These are phyloP conservation scores for Sugiyamaella japonica DNA, from an alignment of 1,139 yeast species.

Conservation along the genomic window DNA sequence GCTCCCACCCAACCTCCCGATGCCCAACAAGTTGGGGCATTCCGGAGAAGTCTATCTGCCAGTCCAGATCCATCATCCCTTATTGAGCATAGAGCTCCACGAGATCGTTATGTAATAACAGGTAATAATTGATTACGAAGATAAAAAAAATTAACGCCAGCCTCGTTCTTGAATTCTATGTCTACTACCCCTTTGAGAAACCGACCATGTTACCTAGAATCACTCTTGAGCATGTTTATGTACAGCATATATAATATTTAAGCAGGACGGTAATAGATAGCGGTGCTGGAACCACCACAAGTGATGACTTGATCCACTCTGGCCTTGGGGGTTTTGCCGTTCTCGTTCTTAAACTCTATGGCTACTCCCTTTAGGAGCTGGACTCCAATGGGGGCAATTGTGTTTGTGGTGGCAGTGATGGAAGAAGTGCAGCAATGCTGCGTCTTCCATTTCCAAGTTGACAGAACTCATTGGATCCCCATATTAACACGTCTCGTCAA, in stretches of 20 bases:
- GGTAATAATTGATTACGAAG: no score
- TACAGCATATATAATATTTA: background rate
- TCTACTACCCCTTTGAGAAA: no score
- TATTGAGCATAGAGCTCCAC: no score
- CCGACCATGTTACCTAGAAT: no score
- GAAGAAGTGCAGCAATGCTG: constrained; percentile 45
- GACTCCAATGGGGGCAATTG: constrained; percentile 1
- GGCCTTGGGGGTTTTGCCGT: constrained; percentile 30
- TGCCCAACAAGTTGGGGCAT: no score
- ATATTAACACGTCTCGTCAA: constrained; percentile 57
- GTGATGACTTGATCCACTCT: constrained; percentile 55
- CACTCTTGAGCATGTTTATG: background rate
- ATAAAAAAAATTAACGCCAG: no score
- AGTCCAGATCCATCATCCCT: no score
- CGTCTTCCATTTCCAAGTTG: constrained; percentile 84
- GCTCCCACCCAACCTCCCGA: no score
- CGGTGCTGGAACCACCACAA: constrained; percentile 65
- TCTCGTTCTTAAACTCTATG: constrained; percentile 26
- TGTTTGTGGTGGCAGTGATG: no score
- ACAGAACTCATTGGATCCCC: constrained; percentile 84
- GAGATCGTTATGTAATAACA: no score
- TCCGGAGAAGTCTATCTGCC: no score
- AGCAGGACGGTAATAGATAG: constrained; percentile 49
- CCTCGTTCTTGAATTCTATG: no score
- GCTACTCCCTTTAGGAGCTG: constrained; percentile 2